These are phyloP conservation scores for Cadophora gregata DNA, from an alignment of 2,329 filamentous ascomycete species.

Conservation along the genomic window DNA sequence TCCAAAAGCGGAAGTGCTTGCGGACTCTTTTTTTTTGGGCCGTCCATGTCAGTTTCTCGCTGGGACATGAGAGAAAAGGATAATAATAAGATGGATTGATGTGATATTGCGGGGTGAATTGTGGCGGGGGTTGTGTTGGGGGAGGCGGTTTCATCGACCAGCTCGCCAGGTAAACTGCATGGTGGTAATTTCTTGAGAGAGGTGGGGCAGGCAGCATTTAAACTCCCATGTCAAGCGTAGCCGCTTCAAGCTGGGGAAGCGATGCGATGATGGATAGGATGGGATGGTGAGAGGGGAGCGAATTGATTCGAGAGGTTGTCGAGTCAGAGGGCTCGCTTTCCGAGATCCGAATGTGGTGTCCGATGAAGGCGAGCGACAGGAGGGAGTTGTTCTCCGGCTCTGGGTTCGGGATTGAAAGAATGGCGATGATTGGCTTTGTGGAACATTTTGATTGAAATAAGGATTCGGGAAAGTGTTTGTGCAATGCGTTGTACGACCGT, in stretches of 20 bases:
- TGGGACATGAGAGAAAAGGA: not conserved
- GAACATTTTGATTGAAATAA: not conserved
- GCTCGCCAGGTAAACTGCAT: conserved; percentile 5
- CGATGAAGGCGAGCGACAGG: not conserved
- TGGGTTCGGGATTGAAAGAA: not conserved
- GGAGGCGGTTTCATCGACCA: conserved; percentile 10
- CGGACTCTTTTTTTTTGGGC: not conserved
- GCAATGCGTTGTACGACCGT: not conserved
- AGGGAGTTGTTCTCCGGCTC: not conserved
- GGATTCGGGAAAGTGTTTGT: not conserved
- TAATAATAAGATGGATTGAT: not conserved
- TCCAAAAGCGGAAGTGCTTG: not conserved
- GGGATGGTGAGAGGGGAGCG: not conserved
- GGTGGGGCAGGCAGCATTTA: conserved; percentile 8
- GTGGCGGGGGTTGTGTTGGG: too few species aligned
- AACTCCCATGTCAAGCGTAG: conserved; percentile 10
- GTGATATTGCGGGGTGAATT: conserved; percentile 2
- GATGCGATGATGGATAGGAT: not conserved
- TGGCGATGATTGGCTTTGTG: not conserved
- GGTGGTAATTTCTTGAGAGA: conserved; percentile 5
- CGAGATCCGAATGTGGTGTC: not conserved
- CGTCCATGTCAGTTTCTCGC: too few species aligned
- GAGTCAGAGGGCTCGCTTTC: conserved; percentile 4
- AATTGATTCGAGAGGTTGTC: not conserved
- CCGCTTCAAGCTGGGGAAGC: conserved; percentile 4